Evolutionary conservation across 208 protist genomes (phyloP).

Genomic region (Crithidia acanthocephali): DNA sequence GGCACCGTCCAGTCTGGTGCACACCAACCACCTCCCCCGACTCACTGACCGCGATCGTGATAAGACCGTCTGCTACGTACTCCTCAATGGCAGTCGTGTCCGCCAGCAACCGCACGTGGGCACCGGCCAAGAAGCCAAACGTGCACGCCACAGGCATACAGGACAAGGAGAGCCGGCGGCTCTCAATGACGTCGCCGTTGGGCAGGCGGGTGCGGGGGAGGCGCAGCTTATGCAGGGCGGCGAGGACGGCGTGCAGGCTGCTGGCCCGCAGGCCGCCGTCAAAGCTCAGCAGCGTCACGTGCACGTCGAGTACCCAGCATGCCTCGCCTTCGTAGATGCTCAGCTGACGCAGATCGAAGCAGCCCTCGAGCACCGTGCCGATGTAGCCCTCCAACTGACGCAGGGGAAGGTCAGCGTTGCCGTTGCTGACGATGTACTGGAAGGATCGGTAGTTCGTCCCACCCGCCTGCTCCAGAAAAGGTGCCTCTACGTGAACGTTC

Average conservation of each 20-base stretch:
- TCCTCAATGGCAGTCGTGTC: constrained; percentile 89
- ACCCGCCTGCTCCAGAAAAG: constrained; percentile 54
- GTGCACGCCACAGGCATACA: constrained; percentile 68
- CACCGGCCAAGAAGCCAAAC: constrained; percentile 38
- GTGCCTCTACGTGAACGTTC: constrained; percentile 66
- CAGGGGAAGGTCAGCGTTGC: constrained; percentile 56
- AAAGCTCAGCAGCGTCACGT: constrained; percentile 66
- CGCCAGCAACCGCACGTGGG: constrained; percentile 50
- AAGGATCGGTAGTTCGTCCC: constrained; percentile 28
- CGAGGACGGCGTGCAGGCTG: constrained; percentile 68
- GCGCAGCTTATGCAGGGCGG: constrained; percentile 58
- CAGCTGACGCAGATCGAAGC: constrained; percentile 63
- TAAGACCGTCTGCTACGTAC: constrained; percentile 52
- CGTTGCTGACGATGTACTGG: constrained; percentile 36
- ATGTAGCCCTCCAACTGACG: constrained; percentile 81
- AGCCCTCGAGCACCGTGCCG: constrained; percentile 49
- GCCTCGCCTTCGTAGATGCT: constrained; percentile 70
- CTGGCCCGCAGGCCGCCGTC: constrained; percentile 77
- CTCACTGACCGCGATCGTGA: constrained; percentile 75
- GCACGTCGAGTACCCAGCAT: constrained; percentile 84
- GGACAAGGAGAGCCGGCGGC: constrained; percentile 40
- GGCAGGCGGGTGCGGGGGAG: constrained; percentile 77
- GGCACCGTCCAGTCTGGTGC: constrained; percentile 51
- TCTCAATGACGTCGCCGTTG: constrained; percentile 68
- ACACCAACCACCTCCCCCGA: constrained; percentile 51